Percentiles rank a stretch among this genome's conserved stretches.
Evolutionary conservation across 2,329 filamentous ascomycete species (phyloP).

Genomic region (Diaporthe sp.): DNA sequence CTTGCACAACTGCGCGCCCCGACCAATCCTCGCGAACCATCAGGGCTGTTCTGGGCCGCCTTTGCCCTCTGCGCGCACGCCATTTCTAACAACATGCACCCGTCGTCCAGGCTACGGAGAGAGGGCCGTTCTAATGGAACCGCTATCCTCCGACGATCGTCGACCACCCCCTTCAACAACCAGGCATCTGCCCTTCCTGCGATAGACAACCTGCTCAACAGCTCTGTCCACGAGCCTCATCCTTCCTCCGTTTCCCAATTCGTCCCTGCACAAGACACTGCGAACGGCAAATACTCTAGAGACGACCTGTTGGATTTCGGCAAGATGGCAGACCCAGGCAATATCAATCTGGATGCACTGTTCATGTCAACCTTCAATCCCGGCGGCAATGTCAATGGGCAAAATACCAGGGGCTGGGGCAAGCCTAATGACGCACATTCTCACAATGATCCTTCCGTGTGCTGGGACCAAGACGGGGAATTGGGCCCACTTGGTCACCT

Average conservation of each 20-base stretch:
- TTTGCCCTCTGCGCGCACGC: slow-evolving; percentile 29
- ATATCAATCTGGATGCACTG: slow-evolving; percentile 72
- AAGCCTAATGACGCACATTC: slow-evolving; percentile 79
- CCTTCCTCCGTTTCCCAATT: slow-evolving; percentile 23
- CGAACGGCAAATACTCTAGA: slow-evolving; percentile 73
- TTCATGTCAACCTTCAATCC: slow-evolving; percentile 86
- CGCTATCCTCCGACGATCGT: slow-evolving; percentile 72
- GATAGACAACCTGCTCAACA: slow-evolving; percentile 36
- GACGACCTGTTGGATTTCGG: slow-evolving; percentile 84
- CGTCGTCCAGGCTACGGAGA: slow-evolving; percentile 63
- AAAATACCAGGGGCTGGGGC: slow-evolving; percentile 75
- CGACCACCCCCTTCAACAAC: slow-evolving; percentile 62
- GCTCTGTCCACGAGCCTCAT: slow-evolving; percentile 27
- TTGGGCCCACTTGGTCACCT: slow-evolving; percentile 78
- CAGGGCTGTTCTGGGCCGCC: not conserved
- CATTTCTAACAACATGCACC: slow-evolving; percentile 1
- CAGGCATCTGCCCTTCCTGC: slow-evolving; percentile 36
- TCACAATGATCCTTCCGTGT: slow-evolving; percentile 86
- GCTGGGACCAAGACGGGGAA: slow-evolving; percentile 83
- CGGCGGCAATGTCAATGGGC: slow-evolving; percentile 71
- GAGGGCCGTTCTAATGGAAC: slow-evolving; percentile 71
- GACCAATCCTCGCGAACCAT: not conserved
- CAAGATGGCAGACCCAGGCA: slow-evolving; percentile 60
- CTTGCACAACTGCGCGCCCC: slow-evolving; percentile 4
- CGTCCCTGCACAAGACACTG: slow-evolving; percentile 42